Conservation (phyloP, 1,139 yeast genomes). For the Yamadazyma mexicana region DNA sequence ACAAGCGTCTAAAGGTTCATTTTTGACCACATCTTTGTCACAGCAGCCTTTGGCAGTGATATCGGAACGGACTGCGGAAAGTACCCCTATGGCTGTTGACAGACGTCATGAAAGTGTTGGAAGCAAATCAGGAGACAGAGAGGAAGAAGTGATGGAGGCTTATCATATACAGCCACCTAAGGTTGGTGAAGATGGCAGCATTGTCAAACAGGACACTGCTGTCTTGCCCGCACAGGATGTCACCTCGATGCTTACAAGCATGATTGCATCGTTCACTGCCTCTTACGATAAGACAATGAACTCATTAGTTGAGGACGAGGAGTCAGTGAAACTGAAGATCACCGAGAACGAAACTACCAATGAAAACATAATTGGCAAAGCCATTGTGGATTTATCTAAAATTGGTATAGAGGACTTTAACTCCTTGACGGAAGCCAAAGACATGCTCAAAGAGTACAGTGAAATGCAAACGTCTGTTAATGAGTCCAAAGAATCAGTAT, state of each 20-base stretch:
- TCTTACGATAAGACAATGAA: constrained; percentile 32
- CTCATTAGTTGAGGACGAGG: constrained; percentile 19
- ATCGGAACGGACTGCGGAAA: constrained; percentile 36
- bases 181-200: constrained; percentile 31
- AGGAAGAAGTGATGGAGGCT: constrained; percentile 9
- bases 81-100: constrained; percentile 24
- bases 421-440: constrained; percentile 31
- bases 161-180: constrained; percentile 38
- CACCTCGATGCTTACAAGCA: constrained; percentile 10
- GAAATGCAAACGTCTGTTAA: constrained; percentile 28
- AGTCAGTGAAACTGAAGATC: constrained; percentile 14
- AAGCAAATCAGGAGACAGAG: constrained; percentile 2
- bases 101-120: constrained; percentile 1
- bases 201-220: constrained; percentile 15
- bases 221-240: constrained; percentile 8
- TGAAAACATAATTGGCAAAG: constrained; percentile 18
- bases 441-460: constrained; percentile 22
- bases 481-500: constrained; percentile 33
- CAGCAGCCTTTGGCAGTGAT: constrained; percentile 40
- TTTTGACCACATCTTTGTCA: constrained; percentile 11
- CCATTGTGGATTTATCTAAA: constrained; percentile 19
- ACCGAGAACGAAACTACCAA: constrained; percentile 17
- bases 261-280: constrained; percentile 47
- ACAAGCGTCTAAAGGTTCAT: constrained; percentile 16
- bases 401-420: constrained; percentile 27